Evolutionary conservation across 2,329 filamentous ascomycete species (phyloP).

Genomic region (Aspergillaceae sp.): DNA sequence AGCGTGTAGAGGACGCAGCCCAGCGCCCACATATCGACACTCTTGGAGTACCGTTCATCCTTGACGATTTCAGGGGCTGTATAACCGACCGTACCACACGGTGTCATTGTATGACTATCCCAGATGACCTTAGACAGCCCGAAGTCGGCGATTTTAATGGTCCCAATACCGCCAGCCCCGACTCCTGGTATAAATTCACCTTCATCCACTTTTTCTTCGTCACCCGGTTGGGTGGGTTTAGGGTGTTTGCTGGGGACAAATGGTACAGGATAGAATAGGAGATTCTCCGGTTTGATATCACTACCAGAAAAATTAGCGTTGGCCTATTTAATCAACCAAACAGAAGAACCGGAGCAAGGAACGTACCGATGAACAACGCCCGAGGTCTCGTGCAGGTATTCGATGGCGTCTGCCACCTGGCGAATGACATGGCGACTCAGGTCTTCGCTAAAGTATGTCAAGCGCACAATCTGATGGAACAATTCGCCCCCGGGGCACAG

Average conservation of each 20-base stretch:
- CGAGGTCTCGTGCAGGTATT: slow-evolving; percentile 88
- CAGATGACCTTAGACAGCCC: slow-evolving; percentile 96
- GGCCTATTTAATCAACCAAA: background rate
- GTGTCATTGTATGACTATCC: slow-evolving; percentile 97
- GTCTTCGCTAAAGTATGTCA: slow-evolving; percentile 97
- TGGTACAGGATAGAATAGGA: slow-evolving; percentile 81
- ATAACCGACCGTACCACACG: slow-evolving; percentile 97
- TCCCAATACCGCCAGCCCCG: slow-evolving; percentile 82
- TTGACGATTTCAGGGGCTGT: slow-evolving; percentile 98
- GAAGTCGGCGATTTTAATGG: slow-evolving; percentile 97
- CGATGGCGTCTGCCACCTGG: slow-evolving; percentile 88
- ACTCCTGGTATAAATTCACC: slow-evolving; percentile 79
- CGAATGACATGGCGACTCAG: slow-evolving; percentile 88
- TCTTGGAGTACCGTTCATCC: slow-evolving; percentile 97
- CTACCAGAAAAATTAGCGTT: slow-evolving; percentile 9
- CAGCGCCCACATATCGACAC: slow-evolving; percentile 98
- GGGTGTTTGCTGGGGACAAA: slow-evolving; percentile 71
- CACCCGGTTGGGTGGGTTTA: slow-evolving; percentile 73
- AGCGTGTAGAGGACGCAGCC: slow-evolving; percentile 95
- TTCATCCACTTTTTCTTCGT: slow-evolving; percentile 96
- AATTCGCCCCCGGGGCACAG: slow-evolving; percentile 90
- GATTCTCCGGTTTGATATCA: slow-evolving; percentile 89
- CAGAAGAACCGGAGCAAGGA: background rate
- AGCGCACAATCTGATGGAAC: slow-evolving; percentile 95
- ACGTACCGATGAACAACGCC: slow-evolving; percentile 93